Conservation (phyloP, 2,329 filamentous ascomycete species). For the Curvularia hawaiiensis region DNA sequence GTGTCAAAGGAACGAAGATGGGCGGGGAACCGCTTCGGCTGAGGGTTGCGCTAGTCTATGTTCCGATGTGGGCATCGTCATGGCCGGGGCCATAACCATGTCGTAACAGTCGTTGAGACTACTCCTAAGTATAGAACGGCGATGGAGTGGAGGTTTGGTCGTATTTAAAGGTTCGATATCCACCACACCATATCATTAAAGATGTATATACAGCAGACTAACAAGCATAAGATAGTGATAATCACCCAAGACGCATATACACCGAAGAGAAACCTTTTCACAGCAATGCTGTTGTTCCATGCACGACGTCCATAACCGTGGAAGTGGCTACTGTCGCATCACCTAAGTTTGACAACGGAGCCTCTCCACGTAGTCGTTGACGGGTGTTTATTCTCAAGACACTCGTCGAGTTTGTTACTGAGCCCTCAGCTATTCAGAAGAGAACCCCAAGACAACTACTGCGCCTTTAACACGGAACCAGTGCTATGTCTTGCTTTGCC, state of each 20-base stretch:
- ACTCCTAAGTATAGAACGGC: background rate
- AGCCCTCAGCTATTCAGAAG: background rate
- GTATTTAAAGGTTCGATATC: background rate
- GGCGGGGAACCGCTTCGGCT: conserved; percentile 14
- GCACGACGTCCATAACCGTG: background rate
- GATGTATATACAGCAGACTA: background rate
- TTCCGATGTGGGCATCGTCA: background rate
- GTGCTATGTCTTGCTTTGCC: background rate
- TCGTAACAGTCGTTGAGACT: background rate
- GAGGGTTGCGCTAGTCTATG: background rate
- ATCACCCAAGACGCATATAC: background rate
- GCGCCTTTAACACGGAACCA: no score
- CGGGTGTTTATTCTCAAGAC: background rate
- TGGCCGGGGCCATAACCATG: background rate
- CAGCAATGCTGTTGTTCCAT: background rate
- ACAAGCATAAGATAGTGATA: background rate
- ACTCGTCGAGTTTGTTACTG: background rate
- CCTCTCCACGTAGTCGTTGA: background rate
- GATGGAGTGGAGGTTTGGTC: background rate
- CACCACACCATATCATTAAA: background rate
- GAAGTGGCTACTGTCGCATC: background rate
- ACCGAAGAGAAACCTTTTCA: background rate
- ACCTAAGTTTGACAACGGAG: background rate
- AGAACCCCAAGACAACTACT: background rate
- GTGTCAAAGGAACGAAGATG: background rate